A percentile compares a stretch with the other conserved stretches of the same genome.
phyloP scores from a whole-genome alignment of 495 filamentous ascomycete genomes.

The Beverwykella pulmonaria region DNA sequence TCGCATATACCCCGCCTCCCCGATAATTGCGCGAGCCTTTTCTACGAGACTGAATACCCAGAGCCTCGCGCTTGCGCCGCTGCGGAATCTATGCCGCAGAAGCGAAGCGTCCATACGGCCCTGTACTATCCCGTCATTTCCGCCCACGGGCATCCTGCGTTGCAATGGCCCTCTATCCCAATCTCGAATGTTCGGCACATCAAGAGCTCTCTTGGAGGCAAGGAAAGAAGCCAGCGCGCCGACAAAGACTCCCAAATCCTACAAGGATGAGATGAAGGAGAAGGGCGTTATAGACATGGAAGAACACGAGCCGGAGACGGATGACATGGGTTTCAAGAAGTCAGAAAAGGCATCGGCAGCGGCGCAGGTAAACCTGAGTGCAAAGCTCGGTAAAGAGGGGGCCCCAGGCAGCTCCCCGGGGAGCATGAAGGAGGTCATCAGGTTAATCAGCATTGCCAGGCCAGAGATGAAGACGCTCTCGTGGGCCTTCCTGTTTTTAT shows the following conservation, averaged over 20 bases:
- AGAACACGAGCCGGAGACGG: conserved; percentile 54
- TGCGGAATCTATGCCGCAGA: not conserved
- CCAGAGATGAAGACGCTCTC: conserved; percentile 80
- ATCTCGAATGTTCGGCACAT: conserved; percentile 24
- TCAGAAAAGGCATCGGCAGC: conserved; percentile 83
- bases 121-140: not conserved
- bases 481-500: conserved; percentile 76
- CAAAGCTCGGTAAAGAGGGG: conserved; percentile 80
- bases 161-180: conserved; percentile 19
- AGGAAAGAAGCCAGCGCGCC: conserved; percentile 9
- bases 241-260: conserved; percentile 29
- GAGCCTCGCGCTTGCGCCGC: not conserved
- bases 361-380: conserved; percentile 86
- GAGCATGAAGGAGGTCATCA: conserved; percentile 76
- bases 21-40: conserved; percentile 1
- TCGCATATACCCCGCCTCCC: conserved; percentile 1
- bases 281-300: conserved; percentile 42
- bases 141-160: not conserved
- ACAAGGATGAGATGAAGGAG: conserved; percentile 38
- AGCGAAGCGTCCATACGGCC: not conserved
- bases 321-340: conserved; percentile 62
- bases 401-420: conserved; percentile 59
- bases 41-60: conserved; percentile 1
- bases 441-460: conserved; percentile 83
- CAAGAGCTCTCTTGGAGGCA: conserved; percentile 24